These are phyloP conservation scores for Cystofilobasidium bisporidii DNA, from an alignment of 768 basidiomycete species.

Conservation along the genomic window DNA sequence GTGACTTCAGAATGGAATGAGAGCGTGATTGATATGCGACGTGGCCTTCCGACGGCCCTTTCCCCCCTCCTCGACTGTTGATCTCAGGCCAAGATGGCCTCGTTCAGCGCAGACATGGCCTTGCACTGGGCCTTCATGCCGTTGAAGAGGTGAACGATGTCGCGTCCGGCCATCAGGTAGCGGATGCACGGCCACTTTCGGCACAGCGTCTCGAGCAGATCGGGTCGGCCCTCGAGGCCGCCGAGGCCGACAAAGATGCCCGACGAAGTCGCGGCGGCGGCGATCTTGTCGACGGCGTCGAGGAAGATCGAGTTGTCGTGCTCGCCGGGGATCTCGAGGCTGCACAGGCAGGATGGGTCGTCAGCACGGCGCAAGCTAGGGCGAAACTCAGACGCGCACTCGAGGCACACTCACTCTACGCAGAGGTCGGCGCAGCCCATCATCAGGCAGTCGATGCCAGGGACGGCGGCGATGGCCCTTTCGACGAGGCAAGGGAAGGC, in stretches of 20 bases:
- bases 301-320: conserved; percentile 29
- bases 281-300: conserved; percentile 30
- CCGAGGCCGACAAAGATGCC: conserved; percentile 31
- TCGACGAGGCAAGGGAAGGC: too few species aligned
- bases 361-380: too few species aligned
- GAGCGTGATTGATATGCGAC: too few species aligned
- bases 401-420: conserved; percentile 29
- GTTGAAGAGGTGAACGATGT: too few species aligned
- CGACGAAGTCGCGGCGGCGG: conserved; percentile 29
- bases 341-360: conserved; percentile 10
- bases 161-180: conserved; percentile 27
- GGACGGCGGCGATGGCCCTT: conserved; percentile 34
- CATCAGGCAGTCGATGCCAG: conserved; percentile 32
- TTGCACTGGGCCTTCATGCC: too few species aligned
- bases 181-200: conserved; percentile 27
- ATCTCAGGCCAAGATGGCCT: too few species aligned
- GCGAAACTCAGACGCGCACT: too few species aligned
- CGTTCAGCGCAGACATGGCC: too few species aligned
- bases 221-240: conserved; percentile 33
- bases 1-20: too few species aligned
- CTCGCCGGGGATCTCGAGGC: conserved; percentile 35
- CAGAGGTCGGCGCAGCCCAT: conserved; percentile 32
- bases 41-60: too few species aligned
- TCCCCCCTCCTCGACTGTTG: too few species aligned
- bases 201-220: conserved; percentile 33